Conservation (phyloP, 1,284 basidiomycete genomes). For the Anthracocystis walkeri region DNA sequence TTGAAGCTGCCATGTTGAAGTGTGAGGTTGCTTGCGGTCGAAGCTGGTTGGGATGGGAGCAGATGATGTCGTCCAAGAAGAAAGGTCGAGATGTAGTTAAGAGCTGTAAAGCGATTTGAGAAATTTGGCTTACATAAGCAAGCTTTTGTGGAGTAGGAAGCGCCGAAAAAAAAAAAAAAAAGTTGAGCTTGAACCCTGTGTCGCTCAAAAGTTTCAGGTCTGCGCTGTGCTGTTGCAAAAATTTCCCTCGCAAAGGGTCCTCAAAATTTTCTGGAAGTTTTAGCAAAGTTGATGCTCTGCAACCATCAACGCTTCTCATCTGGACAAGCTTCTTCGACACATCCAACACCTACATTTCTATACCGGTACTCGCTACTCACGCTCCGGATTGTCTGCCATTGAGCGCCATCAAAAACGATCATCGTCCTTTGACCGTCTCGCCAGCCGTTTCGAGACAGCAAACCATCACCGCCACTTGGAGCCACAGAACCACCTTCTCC, state of each 20-base stretch:
- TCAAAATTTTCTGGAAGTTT: constrained; percentile 38
- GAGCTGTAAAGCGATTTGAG: background rate
- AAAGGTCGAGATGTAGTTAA: background rate
- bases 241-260: constrained; percentile 13
- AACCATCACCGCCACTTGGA: background rate
- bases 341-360: background rate
- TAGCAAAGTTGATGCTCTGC: constrained; percentile 3
- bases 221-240: constrained; percentile 5
- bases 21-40: background rate
- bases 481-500: background rate
- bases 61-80: constrained; percentile 1
- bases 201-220: background rate
- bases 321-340: background rate
- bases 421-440: background rate
- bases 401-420: too few relatives aligned
- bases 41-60: background rate
- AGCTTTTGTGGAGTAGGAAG: constrained; percentile 18
- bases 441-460: background rate
- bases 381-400: background rate
- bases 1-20: constrained; percentile 15
- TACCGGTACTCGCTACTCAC: background rate
- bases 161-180: constrained; percentile 6
- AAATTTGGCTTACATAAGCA: constrained; percentile 42
- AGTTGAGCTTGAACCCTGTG: background rate
- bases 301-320: background rate